These are phyloP conservation scores for Arabidopsis suecica DNA, from an alignment of 345 rosid genomes.

Conservation along the genomic window DNA sequence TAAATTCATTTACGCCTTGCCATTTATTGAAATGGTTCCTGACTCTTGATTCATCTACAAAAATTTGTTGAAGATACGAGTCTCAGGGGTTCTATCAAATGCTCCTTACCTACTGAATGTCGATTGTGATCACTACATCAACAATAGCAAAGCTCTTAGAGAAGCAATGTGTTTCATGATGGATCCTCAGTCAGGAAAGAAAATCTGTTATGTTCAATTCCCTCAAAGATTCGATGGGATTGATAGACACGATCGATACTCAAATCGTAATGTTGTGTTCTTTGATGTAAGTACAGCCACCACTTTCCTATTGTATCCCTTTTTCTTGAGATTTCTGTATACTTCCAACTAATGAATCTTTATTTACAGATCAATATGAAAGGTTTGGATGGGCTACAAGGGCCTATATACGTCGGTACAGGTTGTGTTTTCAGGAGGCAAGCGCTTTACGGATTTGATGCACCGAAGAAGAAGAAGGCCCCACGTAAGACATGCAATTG, in stretches of 20 bases:
- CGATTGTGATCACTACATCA: slow-evolving; percentile 96
- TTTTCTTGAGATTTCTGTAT: background rate
- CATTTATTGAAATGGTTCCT: slow-evolving; percentile 8
- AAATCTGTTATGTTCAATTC: slow-evolving; percentile 96
- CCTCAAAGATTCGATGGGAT: slow-evolving; percentile 99
- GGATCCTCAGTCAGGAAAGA: slow-evolving; percentile 95
- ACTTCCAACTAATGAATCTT: slow-evolving; percentile 16
- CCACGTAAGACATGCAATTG: slow-evolving; percentile 95
- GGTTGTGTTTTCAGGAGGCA: slow-evolving; percentile 97
- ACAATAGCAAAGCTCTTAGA: slow-evolving; percentile 93
- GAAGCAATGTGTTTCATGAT: slow-evolving; percentile 99
- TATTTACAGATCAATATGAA: slow-evolving; percentile 91
- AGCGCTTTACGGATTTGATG: slow-evolving; percentile 94
- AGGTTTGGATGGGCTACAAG: slow-evolving; percentile 97
- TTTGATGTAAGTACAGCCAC: slow-evolving; percentile 74
- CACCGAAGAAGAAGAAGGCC: slow-evolving; percentile 84
- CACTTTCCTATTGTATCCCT: slow-evolving; percentile 7
- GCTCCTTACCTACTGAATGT: slow-evolving; percentile 96
- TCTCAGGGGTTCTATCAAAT: slow-evolving; percentile 94
- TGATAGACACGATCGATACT: slow-evolving; percentile 96
- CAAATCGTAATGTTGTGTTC: slow-evolving; percentile 95
- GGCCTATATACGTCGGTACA: slow-evolving; percentile 97
- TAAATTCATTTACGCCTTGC: slow-evolving; percentile 11
- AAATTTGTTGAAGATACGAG: slow-evolving; percentile 67
- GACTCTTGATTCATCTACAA: slow-evolving; percentile 19